Evolutionary conservation across 2,329 filamentous ascomycete species (phyloP).

Genomic region (Fusarium paranaense): DNA sequence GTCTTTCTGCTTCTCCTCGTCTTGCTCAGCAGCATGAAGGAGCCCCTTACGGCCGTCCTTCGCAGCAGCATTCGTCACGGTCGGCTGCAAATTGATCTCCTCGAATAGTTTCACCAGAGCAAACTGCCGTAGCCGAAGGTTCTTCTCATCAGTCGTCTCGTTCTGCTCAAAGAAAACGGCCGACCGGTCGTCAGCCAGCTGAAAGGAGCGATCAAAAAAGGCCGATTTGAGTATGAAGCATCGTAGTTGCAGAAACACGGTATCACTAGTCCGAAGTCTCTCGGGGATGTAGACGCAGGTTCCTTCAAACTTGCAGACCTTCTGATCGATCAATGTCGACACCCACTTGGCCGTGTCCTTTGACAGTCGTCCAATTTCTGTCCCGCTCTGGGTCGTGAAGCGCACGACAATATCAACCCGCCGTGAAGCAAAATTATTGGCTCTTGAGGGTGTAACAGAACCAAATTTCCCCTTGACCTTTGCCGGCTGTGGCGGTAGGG

Average conservation of each 20-base stretch:
- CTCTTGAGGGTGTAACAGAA: constrained; percentile 48
- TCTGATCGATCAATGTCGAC: constrained; percentile 90
- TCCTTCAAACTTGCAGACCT: constrained; percentile 87
- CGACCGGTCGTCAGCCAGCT: constrained; percentile 75
- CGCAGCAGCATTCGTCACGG: constrained; percentile 78
- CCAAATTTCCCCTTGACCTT: constrained; percentile 59
- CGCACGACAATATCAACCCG: constrained; percentile 89
- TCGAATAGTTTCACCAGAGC: constrained; percentile 89
- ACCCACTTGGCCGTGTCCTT: constrained; percentile 93
- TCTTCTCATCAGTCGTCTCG: constrained; percentile 87
- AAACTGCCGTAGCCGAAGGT: constrained; percentile 85
- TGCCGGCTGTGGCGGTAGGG: constrained; percentile 66
- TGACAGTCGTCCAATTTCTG: constrained; percentile 87
- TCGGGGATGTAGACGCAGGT: constrained; percentile 92
- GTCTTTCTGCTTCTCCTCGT: constrained; percentile 78
- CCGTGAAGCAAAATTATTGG: constrained; percentile 66
- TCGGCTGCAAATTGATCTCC: constrained; percentile 86
- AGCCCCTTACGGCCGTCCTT: constrained; percentile 86
- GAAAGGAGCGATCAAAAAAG: constrained; percentile 73
- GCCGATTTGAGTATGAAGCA: constrained; percentile 81
- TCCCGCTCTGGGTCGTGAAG: constrained; percentile 83
- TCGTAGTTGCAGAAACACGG: constrained; percentile 87
- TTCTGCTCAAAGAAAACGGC: constrained; percentile 84
- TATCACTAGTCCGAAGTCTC: constrained; percentile 87
- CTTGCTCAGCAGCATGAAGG: constrained; percentile 87